Percentiles rank a stretch among this genome's conserved stretches.
Conservation (phyloP, 495 filamentous ascomycete species). For the Podospora pseudoanserina region DNA sequence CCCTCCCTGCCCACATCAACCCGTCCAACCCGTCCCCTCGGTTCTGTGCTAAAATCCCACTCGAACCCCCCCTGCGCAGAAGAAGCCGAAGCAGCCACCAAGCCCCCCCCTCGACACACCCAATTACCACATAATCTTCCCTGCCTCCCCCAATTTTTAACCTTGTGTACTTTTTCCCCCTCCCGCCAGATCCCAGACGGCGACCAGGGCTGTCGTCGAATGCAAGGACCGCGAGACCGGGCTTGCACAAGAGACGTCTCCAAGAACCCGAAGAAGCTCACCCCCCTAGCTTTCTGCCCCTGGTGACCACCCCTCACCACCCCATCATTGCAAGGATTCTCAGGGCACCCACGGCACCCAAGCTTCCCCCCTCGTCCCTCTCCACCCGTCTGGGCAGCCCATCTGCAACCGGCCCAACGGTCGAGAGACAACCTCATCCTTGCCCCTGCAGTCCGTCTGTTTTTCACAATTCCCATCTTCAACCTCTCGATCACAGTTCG, state of each 20-base stretch:
- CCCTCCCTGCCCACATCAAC: constrained; percentile 24
- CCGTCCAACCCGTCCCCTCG: constrained; percentile 23
- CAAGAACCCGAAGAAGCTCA: constrained; percentile 17
- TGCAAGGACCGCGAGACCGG: constrained; percentile 27
- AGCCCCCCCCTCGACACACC: constrained; percentile 18
- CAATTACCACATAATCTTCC: constrained; percentile 28
- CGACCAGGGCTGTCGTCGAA: constrained; percentile 24
- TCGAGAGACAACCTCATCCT: constrained; percentile 25
- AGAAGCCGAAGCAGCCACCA: constrained; percentile 28
- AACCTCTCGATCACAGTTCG: neutral
- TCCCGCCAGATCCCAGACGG: constrained; percentile 28
- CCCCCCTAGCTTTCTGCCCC: constrained; percentile 13
- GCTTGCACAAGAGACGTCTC: constrained; percentile 17
- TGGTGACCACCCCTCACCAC: constrained; percentile 8
- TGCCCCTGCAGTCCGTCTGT: constrained; percentile 4
- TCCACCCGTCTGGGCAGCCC: constrained; percentile 6
- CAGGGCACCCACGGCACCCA: neutral
- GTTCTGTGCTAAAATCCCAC: constrained; percentile 30
- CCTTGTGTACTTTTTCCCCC: constrained; percentile 26
- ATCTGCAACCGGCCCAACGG: constrained; percentile 24
- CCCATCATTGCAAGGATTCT: constrained; percentile 20
- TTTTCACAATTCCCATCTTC: neutral
- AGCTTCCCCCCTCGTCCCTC: constrained; percentile 2
- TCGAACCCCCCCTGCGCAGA: constrained; percentile 19
- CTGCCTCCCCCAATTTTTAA: constrained; percentile 25